Evolutionary conservation across 257 asterid genomes (phyloP).

Genomic region (Solanum paucissectum): DNA sequence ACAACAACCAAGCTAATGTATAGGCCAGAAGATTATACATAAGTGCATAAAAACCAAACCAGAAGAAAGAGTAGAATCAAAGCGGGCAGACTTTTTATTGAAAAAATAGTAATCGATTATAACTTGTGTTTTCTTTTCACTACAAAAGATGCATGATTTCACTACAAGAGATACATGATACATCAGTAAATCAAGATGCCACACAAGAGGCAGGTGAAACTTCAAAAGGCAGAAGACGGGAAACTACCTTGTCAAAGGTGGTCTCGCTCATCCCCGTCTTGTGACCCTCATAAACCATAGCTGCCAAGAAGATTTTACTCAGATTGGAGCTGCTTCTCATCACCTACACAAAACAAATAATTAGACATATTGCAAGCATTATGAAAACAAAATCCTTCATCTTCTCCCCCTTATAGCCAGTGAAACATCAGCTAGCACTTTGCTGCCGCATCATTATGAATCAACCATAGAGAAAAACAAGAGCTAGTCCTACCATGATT

Average conservation of each 20-base stretch:
- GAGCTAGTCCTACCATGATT: background rate
- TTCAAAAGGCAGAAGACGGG: background rate
- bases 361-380: background rate
- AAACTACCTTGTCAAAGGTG: constrained; percentile 75
- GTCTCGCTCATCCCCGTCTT: constrained; percentile 97
- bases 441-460: background rate
- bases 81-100: background rate
- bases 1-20: background rate
- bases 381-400: background rate
- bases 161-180: background rate
- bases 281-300: constrained; percentile 91
- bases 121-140: background rate
- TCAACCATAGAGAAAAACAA: background rate
- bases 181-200: background rate
- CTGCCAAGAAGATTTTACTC: constrained; percentile 88
- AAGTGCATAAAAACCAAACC: background rate
- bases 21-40: background rate
- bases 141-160: background rate
- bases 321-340: constrained; percentile 64
- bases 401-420: background rate
- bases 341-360: constrained; percentile 37
- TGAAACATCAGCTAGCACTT: background rate
- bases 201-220: background rate
- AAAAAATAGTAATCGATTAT: background rate
- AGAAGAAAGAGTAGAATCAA: background rate